Percentiles rank a stretch among this genome's conserved stretches.
Conservation (phyloP, 768 basidiomycete genomes). For the Lactarius vividus region DNA sequence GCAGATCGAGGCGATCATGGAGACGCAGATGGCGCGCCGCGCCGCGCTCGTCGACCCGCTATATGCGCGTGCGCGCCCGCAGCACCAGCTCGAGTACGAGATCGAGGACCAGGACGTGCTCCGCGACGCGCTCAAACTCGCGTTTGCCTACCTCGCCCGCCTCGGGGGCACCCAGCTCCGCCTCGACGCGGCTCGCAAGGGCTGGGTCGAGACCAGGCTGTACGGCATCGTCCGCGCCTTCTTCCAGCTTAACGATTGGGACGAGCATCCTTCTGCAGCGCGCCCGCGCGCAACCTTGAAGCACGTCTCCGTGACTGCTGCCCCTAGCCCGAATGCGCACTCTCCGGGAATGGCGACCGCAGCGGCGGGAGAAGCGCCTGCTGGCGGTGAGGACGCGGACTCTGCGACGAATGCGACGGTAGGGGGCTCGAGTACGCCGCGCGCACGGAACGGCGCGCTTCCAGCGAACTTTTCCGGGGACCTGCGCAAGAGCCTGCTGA, state of each 20-base stretch:
- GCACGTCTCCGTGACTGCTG: background rate
- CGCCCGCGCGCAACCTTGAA: slow-evolving; percentile 15
- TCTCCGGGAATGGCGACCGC: background rate
- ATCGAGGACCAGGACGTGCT: slow-evolving; percentile 73
- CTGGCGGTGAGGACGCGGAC: slow-evolving; percentile 5
- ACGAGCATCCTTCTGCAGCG: slow-evolving; percentile 16
- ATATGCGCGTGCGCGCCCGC: slow-evolving; percentile 57
- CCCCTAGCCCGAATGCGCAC: slow-evolving; percentile 7
- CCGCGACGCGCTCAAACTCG: slow-evolving; percentile 85
- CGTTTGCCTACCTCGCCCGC: slow-evolving; percentile 88
- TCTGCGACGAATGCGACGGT: background rate
- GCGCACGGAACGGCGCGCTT: slow-evolving; percentile 20
- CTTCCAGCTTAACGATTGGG: slow-evolving; percentile 38
- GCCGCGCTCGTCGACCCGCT: slow-evolving; percentile 56
- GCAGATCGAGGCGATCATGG: slow-evolving; percentile 81
- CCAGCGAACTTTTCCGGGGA: slow-evolving; percentile 45
- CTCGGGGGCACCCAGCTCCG: slow-evolving; percentile 84
- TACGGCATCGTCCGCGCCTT: slow-evolving; percentile 74
- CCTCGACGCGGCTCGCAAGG: slow-evolving; percentile 67
- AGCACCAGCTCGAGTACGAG: slow-evolving; percentile 78
- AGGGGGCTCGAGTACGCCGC: background rate
- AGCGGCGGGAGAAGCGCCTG: background rate
- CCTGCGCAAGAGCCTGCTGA: slow-evolving; percentile 73
- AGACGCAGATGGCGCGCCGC: slow-evolving; percentile 75
- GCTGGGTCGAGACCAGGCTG: slow-evolving; percentile 78